These are phyloP conservation scores for Farysia itapuensis DNA, from an alignment of 1,284 basidiomycete species.

Conservation along the genomic window DNA sequence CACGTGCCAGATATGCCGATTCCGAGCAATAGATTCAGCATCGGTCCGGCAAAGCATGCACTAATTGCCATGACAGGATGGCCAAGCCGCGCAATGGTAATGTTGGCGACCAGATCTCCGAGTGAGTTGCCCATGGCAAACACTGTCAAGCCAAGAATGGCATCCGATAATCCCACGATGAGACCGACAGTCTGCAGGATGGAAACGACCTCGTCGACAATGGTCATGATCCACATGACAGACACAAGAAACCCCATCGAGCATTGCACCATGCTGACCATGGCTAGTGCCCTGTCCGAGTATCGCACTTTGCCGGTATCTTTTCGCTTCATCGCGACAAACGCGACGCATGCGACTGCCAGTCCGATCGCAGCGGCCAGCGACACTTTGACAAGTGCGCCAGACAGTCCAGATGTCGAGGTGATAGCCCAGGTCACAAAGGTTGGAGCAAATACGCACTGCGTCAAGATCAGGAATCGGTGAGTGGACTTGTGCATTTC, in stretches of 20 bases:
- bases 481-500: slow-evolving; percentile 24
- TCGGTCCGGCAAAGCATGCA: slow-evolving; percentile 89
- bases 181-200: slow-evolving; percentile 76
- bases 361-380: slow-evolving; percentile 9
- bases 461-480: slow-evolving; percentile 38
- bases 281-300: slow-evolving; percentile 18
- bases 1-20: slow-evolving; percentile 72
- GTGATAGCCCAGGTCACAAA: slow-evolving; percentile 47
- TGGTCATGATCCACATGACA: slow-evolving; percentile 56
- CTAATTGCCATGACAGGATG: slow-evolving; percentile 67
- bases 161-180: slow-evolving; percentile 92
- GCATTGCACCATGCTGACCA: slow-evolving; percentile 32
- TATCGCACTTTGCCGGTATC: slow-evolving; percentile 20
- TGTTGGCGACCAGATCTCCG: slow-evolving; percentile 94
- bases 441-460: slow-evolving; percentile 42
- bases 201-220: slow-evolving; percentile 55
- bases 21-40: slow-evolving; percentile 94
- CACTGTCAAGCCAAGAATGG: slow-evolving; percentile 92
- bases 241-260: slow-evolving; percentile 48
- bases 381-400: slow-evolving; percentile 9
- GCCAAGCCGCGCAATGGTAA: slow-evolving; percentile 67
- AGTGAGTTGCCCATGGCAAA: slow-evolving; percentile 95
- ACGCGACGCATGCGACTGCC: slow-evolving; percentile 3
- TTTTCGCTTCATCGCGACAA: slow-evolving; percentile 17
- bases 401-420: slow-evolving; percentile 15